phyloP scores from a whole-genome alignment of 129 eudicot genomes.

The Flaveria bidentis region DNA sequence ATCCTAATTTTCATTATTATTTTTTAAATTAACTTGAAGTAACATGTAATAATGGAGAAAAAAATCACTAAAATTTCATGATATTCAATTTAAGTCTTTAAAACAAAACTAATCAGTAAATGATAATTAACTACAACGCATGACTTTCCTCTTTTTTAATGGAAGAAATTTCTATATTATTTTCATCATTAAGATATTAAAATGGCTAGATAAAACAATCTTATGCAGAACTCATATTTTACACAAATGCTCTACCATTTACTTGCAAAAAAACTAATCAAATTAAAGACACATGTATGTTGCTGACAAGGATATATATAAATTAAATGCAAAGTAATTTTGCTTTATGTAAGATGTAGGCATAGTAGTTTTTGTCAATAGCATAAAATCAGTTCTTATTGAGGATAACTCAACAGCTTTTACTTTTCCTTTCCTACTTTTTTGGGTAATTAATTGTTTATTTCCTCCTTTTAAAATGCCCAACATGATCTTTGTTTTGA shows the following conservation, averaged over 20 bases:
- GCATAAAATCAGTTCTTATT: background rate
- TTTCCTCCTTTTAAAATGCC: slow-evolving; percentile 7
- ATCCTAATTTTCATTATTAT: too few relatives aligned
- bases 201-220: background rate
- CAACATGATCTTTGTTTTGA: slow-evolving; percentile 18
- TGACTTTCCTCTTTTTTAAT: background rate
- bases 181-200: background rate
- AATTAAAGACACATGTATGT: background rate
- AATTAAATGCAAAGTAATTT: slow-evolving; percentile 6
- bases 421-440: background rate
- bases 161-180: background rate
- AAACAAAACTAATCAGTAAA: background rate
- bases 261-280: background rate
- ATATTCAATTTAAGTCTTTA: background rate
- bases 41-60: too few relatives aligned
- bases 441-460: slow-evolving; percentile 10
- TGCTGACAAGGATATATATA: background rate
- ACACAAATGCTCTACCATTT: background rate
- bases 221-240: background rate
- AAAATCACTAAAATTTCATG: too few relatives aligned
- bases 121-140: too few relatives aligned
- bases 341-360: background rate
- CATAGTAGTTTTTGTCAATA: background rate
- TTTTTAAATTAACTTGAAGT: too few relatives aligned
- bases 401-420: slow-evolving; percentile 11